Conservation (phyloP, 2,329 filamentous ascomycete genomes). For the Aspergillus aculeatus region DNA sequence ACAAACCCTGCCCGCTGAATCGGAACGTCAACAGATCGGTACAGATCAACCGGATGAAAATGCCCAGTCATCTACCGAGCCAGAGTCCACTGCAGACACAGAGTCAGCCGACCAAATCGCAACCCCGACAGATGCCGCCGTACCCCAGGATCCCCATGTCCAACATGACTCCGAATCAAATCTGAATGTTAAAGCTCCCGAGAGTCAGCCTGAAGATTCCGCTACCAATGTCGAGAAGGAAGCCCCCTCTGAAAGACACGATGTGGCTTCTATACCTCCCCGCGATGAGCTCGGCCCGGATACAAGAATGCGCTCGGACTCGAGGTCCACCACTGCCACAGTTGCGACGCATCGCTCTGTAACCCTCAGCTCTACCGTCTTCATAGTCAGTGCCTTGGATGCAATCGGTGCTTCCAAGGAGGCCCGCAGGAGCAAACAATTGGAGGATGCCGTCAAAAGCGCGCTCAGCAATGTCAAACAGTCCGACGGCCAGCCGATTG, state of each 20-base stretch:
- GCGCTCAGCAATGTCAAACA: slow-evolving; percentile 85
- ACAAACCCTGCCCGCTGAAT: slow-evolving; percentile 27
- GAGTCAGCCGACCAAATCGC: slow-evolving; percentile 25
- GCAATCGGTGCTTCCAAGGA: slow-evolving; percentile 89
- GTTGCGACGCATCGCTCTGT: slow-evolving; percentile 54
- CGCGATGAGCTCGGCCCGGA: slow-evolving; percentile 27
- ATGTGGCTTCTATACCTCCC: slow-evolving; percentile 17
- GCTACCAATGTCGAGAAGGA: slow-evolving; percentile 15
- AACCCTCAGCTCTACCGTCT: slow-evolving; percentile 89
- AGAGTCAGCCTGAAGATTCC: slow-evolving; percentile 16
- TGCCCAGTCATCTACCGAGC: slow-evolving; percentile 5
- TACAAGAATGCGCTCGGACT: slow-evolving; percentile 56
- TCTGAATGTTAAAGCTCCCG: slow-evolving; percentile 16
- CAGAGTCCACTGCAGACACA: slow-evolving; percentile 19
- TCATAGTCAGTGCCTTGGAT: slow-evolving; percentile 90
- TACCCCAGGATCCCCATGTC: slow-evolving; percentile 24
- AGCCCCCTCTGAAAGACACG: slow-evolving; percentile 17
- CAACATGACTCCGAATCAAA: slow-evolving; percentile 21
- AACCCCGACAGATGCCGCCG: slow-evolving; percentile 25
- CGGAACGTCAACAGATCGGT: slow-evolving; percentile 31
- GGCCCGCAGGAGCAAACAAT: slow-evolving; percentile 78
- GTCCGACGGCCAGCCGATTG: slow-evolving; percentile 74
- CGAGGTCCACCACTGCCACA: slow-evolving; percentile 57
- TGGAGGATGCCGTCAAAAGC: slow-evolving; percentile 76
- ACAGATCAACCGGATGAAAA: slow-evolving; percentile 18